These are phyloP conservation scores for Mycena belliarum DNA, from an alignment of 768 basidiomycete genomes.

Conservation along the genomic window DNA sequence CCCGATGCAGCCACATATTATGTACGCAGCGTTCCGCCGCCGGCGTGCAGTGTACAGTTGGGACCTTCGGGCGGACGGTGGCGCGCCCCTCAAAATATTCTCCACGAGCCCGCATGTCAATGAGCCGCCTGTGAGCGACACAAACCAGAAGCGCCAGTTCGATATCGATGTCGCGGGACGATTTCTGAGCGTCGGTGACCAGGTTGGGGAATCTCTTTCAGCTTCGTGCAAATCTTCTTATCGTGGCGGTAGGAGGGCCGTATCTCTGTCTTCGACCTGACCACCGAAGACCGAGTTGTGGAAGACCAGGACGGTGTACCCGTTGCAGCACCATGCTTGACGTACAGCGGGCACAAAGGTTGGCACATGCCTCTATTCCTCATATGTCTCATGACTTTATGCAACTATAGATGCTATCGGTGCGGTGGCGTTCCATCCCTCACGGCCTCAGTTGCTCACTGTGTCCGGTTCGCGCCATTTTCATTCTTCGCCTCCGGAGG, in stretches of 20 bases:
- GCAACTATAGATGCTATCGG: slow-evolving; percentile 68
- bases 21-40: slow-evolving; percentile 81
- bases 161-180: slow-evolving; percentile 71
- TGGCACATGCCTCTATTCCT: slow-evolving; percentile 17
- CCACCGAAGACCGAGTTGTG: slow-evolving; percentile 7
- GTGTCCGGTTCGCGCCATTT: slow-evolving; percentile 83
- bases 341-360: slow-evolving; percentile 63
- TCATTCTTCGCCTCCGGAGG: slow-evolving; percentile 23
- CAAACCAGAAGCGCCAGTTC: slow-evolving; percentile 81
- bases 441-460: slow-evolving; percentile 56
- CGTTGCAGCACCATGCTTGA: slow-evolving; percentile 19
- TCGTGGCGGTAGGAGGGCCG: slow-evolving; percentile 49
- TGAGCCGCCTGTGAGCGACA: slow-evolving; percentile 25
- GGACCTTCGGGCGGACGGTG: slow-evolving; percentile 70
- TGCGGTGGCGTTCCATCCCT: slow-evolving; percentile 73
- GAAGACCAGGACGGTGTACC: slow-evolving; percentile 30
- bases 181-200: slow-evolving; percentile 66
- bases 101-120: slow-evolving; percentile 16
- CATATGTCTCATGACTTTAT: background rate
- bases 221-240: background rate
- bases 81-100: slow-evolving; percentile 42
- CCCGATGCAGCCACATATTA: slow-evolving; percentile 62
- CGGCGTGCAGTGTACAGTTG: slow-evolving; percentile 66
- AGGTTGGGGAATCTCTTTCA: slow-evolving; percentile 52
- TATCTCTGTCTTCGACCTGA: slow-evolving; percentile 60